These are phyloP conservation scores for Lophiostoma macrostomum DNA, from an alignment of 495 filamentous ascomycete species.

Conservation along the genomic window DNA sequence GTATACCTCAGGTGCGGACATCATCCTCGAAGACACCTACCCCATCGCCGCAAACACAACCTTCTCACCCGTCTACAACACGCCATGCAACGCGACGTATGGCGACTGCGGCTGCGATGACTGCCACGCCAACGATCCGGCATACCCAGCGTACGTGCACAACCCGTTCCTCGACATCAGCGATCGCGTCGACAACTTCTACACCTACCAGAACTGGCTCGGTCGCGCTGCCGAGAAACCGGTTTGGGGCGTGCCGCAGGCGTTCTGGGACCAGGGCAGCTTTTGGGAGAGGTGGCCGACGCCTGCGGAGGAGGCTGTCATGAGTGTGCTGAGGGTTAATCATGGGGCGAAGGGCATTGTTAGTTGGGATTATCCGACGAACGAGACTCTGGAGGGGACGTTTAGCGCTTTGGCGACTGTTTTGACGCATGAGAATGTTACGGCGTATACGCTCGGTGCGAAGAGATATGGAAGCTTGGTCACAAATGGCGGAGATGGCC, in stretches of 20 bases:
- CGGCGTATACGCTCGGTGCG: slow-evolving; percentile 45
- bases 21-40: slow-evolving; percentile 66
- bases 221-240: slow-evolving; percentile 45
- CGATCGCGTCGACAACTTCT: slow-evolving; percentile 50
- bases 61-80: slow-evolving; percentile 47
- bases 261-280: slow-evolving; percentile 55
- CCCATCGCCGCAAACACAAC: slow-evolving; percentile 58
- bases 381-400: slow-evolving; percentile 43
- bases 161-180: slow-evolving; percentile 57
- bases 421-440: slow-evolving; percentile 24
- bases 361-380: slow-evolving; percentile 55
- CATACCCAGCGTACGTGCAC: slow-evolving; percentile 12
- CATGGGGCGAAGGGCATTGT: slow-evolving; percentile 55
- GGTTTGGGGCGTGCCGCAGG: slow-evolving; percentile 61
- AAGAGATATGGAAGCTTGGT: slow-evolving; percentile 10
- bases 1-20: slow-evolving; percentile 61
- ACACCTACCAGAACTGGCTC: slow-evolving; percentile 45
- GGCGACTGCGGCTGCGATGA: slow-evolving; percentile 74
- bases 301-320: slow-evolving; percentile 53
- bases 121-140: slow-evolving; percentile 43
- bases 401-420: slow-evolving; percentile 21
- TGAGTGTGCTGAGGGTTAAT: slow-evolving; percentile 61
- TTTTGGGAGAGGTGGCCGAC: slow-evolving; percentile 62
- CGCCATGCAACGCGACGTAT: slow-evolving; percentile 61
- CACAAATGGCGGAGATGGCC: slow-evolving; percentile 13